Conservation (phyloP, 1,284 basidiomycete genomes). For the Sporisorium graminicola region DNA sequence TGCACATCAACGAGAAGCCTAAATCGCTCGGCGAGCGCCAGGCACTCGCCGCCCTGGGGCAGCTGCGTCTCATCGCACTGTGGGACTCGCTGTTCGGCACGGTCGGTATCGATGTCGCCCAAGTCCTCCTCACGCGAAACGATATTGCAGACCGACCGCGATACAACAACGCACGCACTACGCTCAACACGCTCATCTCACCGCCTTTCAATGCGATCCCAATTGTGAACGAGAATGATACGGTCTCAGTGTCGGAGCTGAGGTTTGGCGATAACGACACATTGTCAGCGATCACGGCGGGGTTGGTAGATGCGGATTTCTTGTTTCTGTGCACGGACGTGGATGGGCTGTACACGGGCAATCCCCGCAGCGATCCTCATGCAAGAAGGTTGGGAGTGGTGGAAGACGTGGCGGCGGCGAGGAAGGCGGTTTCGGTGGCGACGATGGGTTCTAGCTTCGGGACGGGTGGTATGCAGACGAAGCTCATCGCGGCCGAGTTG, state of each 20-base stretch:
- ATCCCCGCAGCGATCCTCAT: slow-evolving; percentile 87
- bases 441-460: slow-evolving; percentile 93
- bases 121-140: slow-evolving; percentile 91
- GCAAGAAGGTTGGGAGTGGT: slow-evolving; percentile 87
- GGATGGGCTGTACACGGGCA: slow-evolving; percentile 93
- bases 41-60: slow-evolving; percentile 95
- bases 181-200: slow-evolving; percentile 63
- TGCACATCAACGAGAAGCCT: slow-evolving; percentile 84
- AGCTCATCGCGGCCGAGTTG: slow-evolving; percentile 96
- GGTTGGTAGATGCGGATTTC: slow-evolving; percentile 97
- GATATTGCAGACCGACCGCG: slow-evolving; percentile 85
- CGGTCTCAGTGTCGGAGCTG: slow-evolving; percentile 77
- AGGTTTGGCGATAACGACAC: slow-evolving; percentile 99
- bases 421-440: slow-evolving; percentile 86
- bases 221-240: slow-evolving; percentile 70
- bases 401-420: slow-evolving; percentile 83
- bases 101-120: slow-evolving; percentile 92
- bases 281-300: slow-evolving; percentile 93
- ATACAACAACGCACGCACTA: slow-evolving; percentile 65
- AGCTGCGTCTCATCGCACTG: slow-evolving; percentile 92
- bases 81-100: slow-evolving; percentile 97
- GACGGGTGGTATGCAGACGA: slow-evolving; percentile 99
- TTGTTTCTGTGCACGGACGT: slow-evolving; percentile 97
- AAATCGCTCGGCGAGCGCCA: slow-evolving; percentile 91
- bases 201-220: slow-evolving; percentile 62